Evolutionary conservation across 1,284 basidiomycete species (phyloP), one percentile per base, ranked within the genome.

Genomic region (Mycena citricolor): DNA sequence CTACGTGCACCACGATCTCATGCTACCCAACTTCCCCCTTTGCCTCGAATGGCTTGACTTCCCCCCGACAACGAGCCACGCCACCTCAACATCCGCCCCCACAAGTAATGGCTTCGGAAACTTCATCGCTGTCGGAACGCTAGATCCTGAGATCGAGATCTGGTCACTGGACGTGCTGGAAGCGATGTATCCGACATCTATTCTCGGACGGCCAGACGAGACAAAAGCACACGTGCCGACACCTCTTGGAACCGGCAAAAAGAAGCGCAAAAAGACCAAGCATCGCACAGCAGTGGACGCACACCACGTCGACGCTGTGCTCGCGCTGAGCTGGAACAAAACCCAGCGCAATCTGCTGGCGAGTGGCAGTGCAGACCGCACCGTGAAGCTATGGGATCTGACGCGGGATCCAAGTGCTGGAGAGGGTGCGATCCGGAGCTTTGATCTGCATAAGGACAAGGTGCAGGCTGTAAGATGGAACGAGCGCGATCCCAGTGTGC

Each of bases 11-110:
- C 97, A 99, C 69, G 97, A 99, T 65, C 79, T 98, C 59, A 91
- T 99, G 83, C 81, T 99, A 13, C 95, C 95, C 46, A 90, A 92
- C 48, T 97, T 98, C 70, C 97, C 97, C 4, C 86, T 99, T 47
- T 98, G 95, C 59, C 86, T 99, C 47, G 97, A 99, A 76, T 99
- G 97, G 97, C 85, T 99, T 53, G 92, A 99, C 66, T 98, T 94
- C 64, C 78, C 86, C 10, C 90, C 92, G 16, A 71, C 79, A 13
- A 63, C 74, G 25, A 66, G 69, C 26, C 54, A 60, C 16, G 47
- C 65, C 13, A 57, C 69, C 4, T 57, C 67, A 11, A 55, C 65
- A 7, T 71, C 70, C 52, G 63, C 69, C n/a, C 44, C 58, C 8
- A 44, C 52, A 40, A 54, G 46, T 24, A 42, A 60, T 24, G 64